A percentile compares a stretch with the other conserved stretches of the same genome.
Evolutionary conservation across 176 grass and related monocot species (phyloP).

Genomic region (Hsuehochloa calcarea): DNA sequence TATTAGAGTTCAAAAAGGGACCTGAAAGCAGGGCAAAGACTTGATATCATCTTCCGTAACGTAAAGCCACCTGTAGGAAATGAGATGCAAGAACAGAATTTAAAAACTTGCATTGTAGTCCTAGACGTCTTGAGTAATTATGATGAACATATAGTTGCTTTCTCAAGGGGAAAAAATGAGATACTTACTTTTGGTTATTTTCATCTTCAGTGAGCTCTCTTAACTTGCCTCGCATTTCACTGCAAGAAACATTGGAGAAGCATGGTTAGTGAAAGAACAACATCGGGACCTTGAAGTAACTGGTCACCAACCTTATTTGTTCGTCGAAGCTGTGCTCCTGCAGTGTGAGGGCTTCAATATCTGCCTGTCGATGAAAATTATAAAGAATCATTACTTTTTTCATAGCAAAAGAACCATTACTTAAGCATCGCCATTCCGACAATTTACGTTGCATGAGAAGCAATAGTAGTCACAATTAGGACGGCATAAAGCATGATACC

Average conservation of each 20-base stretch:
- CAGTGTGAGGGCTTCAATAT: conserved; percentile 63
- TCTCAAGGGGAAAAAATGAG: background rate
- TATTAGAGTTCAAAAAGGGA: conserved; percentile 27
- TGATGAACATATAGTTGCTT: conserved; percentile 2
- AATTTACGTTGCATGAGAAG: too few relatives aligned
- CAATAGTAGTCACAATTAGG: background rate
- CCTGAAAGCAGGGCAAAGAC: conserved; percentile 79
- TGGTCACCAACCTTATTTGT: conserved; percentile 58
- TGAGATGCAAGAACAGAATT: background rate
- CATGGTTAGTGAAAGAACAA: conserved; percentile 23
- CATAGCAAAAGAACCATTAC: background rate
- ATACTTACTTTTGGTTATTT: conserved; percentile 66
- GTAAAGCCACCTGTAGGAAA: conserved; percentile 68
- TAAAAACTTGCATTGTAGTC: background rate
- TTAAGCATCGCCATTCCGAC: conserved; percentile 10
- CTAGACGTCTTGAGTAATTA: background rate
- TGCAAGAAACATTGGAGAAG: conserved; percentile 33
- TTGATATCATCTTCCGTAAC: conserved; percentile 91
- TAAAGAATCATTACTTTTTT: background rate
- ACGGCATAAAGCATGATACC: conserved; percentile 21
- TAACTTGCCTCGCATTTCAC: conserved; percentile 73
- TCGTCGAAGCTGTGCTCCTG: conserved; percentile 73
- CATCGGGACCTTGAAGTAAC: conserved; percentile 17
- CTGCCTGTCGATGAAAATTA: conserved; percentile 49
- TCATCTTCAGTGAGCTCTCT: conserved; percentile 79